Evolutionary conservation across 345 rosid genomes (phyloP).

Genomic region (Moricandia moricandioides): DNA sequence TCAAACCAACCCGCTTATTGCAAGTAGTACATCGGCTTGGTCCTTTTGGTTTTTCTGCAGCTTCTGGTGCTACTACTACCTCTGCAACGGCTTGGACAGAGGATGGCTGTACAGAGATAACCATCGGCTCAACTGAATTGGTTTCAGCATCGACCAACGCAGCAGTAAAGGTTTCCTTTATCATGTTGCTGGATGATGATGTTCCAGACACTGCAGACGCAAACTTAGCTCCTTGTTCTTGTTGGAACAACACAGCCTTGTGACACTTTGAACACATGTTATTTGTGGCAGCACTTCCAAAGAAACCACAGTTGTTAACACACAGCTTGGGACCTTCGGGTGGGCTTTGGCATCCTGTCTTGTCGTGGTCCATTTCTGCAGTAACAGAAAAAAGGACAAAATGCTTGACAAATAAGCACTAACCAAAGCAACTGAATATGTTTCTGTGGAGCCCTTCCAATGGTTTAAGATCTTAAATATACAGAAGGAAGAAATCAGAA

Average conservation of each 20-base stretch:
- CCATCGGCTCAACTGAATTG: constrained; percentile 42
- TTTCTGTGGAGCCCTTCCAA: not conserved
- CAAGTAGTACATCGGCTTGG: constrained; percentile 71
- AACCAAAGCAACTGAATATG: not conserved
- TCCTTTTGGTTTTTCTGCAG: constrained; percentile 54
- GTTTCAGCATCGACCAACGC: too few relatives aligned
- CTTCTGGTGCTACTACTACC: constrained; percentile 40
- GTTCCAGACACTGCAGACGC: constrained; percentile 65
- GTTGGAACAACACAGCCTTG: constrained; percentile 65
- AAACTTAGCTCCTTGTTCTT: constrained; percentile 66
- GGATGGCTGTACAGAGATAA: constrained; percentile 40
- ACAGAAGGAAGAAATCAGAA: too few relatives aligned
- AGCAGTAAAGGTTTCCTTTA: constrained; percentile 28
- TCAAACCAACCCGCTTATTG: constrained; percentile 76
- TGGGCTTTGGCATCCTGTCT: constrained; percentile 92
- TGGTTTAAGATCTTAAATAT: not conserved
- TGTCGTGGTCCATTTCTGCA: constrained; percentile 75
- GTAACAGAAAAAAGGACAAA: not conserved
- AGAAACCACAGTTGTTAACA: constrained; percentile 87
- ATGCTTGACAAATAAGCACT: not conserved
- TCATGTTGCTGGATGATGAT: constrained; percentile 52
- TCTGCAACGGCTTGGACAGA: constrained; percentile 32
- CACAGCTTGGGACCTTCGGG: constrained; percentile 80
- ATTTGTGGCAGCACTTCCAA: constrained; percentile 86
- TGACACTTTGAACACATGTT: constrained; percentile 97